Conservation (phyloP, 495 filamentous ascomycete species). For the Trichocladium uniseriatum region DNA sequence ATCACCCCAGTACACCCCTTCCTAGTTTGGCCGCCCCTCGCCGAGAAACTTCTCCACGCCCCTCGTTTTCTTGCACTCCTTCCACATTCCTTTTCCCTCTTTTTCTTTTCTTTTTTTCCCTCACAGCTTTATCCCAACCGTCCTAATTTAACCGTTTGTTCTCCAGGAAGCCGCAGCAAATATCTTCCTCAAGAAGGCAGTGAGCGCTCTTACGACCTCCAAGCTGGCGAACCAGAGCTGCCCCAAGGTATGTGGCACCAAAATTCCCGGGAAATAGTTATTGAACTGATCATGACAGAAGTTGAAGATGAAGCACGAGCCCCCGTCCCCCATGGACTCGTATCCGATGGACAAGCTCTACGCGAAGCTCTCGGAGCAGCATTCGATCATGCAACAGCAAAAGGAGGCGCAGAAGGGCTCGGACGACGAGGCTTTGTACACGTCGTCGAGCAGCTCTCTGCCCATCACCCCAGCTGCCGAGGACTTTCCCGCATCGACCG, state of each 20-base stretch:
- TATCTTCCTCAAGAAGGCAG: conserved; percentile 33
- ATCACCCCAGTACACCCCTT: too few species aligned
- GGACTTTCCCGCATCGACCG: conserved; percentile 33
- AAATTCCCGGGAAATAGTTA: neutral
- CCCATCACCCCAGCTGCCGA: conserved; percentile 52
- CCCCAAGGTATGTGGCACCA: conserved; percentile 30
- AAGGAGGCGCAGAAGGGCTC: conserved; percentile 37
- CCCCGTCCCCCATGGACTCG: conserved; percentile 24
- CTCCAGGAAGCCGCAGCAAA: conserved; percentile 5
- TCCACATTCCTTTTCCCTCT: too few species aligned
- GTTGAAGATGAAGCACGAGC: conserved; percentile 41
- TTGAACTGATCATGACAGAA: conserved; percentile 35
- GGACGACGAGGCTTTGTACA: conserved; percentile 33
- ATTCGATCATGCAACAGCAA: conserved; percentile 47
- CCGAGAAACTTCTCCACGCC: too few species aligned
- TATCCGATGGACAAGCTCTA: conserved; percentile 52
- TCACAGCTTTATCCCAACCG: neutral
- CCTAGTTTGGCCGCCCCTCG: too few species aligned
- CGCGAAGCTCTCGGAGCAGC: conserved; percentile 60
- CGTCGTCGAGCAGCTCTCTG: conserved; percentile 42
- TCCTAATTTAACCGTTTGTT: too few species aligned
- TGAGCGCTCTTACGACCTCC: conserved; percentile 36
- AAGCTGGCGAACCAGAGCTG: conserved; percentile 42
- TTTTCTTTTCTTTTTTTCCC: neutral
- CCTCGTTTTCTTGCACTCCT: neutral